Base-by-base conservation (phyloP, 768 basidiomycete species). In the Pleurotus giganteus region DNA sequence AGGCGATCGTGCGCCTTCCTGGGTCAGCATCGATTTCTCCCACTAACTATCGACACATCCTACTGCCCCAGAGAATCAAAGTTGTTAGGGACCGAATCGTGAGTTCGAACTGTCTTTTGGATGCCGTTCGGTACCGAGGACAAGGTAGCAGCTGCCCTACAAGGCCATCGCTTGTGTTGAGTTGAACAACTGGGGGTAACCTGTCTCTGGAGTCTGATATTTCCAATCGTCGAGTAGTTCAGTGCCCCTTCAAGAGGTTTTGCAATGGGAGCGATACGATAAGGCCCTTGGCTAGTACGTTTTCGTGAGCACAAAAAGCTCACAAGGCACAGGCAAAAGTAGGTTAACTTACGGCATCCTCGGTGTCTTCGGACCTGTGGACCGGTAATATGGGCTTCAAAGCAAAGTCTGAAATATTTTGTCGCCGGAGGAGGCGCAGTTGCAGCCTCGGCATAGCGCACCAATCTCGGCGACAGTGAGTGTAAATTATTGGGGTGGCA, bases 91-190 rank as follows among this genome's bases (percentile, higher is more conserved):
- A n/a, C n/a, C n/a, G n/a, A n/a, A n/a, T n/a, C n/a, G n/a, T n/a
- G n/a, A n/a, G n/a, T n/a, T n/a, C n/a, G n/a, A n/a, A 24, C 43
- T 24, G 23, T 15, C 21, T 15, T 31, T 31, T 28, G 27, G 46
- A 47, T 31, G n/a, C 46, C 26, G 28, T 27, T 47, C 46, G 46
- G 46, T 47, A 47, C 46, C 46, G 46, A 19, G 19, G 39, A 13
- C 12, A 21, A 7, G 7, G 39, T 6, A 8, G 8, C 6, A 6
- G 5, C 19, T 17, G 7, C 6, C 15, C 31, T 32, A 32, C 31
- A 32, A 13, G 13, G 31, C 31, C 13, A 32, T 13, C 6, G n/a
- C n/a, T n/a, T n/a, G n/a, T n/a, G n/a, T n/a, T n/a, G n/a, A n/a
- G n/a, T n/a, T n/a, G n/a, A n/a, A n/a, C n/a, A n/a, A n/a, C n/a